phyloP scores from a whole-genome alignment of 2,329 filamentous ascomycete genomes.

The Parascedosporium putredinis region DNA sequence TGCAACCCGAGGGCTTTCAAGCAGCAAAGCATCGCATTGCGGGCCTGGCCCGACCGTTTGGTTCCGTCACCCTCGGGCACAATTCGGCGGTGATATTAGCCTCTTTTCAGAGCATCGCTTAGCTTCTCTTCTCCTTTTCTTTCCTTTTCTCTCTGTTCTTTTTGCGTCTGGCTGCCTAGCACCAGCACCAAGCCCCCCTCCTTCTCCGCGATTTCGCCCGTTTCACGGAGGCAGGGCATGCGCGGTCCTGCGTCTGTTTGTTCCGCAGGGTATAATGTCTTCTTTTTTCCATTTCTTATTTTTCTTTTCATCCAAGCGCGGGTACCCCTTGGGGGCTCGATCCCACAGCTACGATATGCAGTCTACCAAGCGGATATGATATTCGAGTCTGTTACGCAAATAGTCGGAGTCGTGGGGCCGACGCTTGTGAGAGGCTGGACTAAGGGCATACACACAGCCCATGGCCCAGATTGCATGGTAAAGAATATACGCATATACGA shows the following conservation, averaged over 20 bases:
- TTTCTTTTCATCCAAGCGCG: background rate
- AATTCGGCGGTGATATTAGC: constrained; percentile 1
- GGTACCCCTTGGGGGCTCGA: background rate
- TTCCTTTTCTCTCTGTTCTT: background rate
- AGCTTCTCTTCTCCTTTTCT: too few relatives aligned
- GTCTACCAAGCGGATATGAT: background rate
- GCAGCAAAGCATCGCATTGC: background rate
- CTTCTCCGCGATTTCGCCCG: background rate
- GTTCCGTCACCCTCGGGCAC: constrained; percentile 3
- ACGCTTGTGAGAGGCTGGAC: background rate
- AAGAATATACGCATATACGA: too few relatives aligned
- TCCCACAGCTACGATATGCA: background rate
- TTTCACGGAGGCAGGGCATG: background rate
- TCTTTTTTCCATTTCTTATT: too few relatives aligned
- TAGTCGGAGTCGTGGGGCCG: too few relatives aligned
- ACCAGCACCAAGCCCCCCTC: background rate
- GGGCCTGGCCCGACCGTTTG: constrained; percentile 1
- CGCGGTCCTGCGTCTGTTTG: background rate
- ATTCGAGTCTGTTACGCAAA: too few relatives aligned
- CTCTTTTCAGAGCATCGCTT: constrained; percentile 1
- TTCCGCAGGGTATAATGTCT: too few relatives aligned
- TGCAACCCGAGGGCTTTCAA: background rate
- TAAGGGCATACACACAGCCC: background rate
- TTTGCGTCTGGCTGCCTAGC: background rate
- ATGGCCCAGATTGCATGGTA: background rate